These are phyloP conservation scores for Pseudotulostoma volvatum DNA, from an alignment of 495 filamentous ascomycete species.

Conservation along the genomic window DNA sequence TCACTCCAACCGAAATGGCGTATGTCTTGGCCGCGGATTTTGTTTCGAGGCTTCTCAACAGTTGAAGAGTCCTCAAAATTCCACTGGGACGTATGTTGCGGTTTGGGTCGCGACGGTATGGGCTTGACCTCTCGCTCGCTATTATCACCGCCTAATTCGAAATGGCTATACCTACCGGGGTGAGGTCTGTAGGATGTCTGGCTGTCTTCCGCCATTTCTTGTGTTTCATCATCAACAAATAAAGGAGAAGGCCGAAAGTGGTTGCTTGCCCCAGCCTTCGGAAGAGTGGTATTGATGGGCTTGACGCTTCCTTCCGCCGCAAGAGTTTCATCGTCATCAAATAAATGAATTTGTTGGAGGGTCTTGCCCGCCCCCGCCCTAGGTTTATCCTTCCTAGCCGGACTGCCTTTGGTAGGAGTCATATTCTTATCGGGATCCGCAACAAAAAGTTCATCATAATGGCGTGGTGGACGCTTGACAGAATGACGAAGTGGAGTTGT, in stretches of 20 bases:
- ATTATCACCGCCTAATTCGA: conserved; percentile 59
- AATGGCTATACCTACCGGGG: conserved; percentile 69
- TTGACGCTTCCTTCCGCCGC: conserved; percentile 19
- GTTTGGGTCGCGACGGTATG: conserved; percentile 37
- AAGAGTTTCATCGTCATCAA: conserved; percentile 37
- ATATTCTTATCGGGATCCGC: conserved; percentile 21
- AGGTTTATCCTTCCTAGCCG: conserved; percentile 14
- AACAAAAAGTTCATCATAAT: conserved; percentile 48
- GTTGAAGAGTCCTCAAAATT: conserved; percentile 74
- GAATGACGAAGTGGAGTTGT: no score
- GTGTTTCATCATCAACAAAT: conserved; percentile 42
- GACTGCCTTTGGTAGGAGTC: conserved; percentile 20
- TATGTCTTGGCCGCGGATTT: conserved; percentile 32
- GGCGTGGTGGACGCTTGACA: no score
- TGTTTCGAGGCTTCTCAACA: conserved; percentile 52
- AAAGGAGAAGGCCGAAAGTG: conserved; percentile 53
- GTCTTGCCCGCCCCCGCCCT: conserved; percentile 50
- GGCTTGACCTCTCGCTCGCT: conserved; percentile 22
- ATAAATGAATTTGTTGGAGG: conserved; percentile 47
- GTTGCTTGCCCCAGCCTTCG: conserved; percentile 55
- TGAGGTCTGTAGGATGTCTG: conserved; percentile 41
- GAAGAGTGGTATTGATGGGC: no score
- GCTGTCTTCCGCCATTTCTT: conserved; percentile 15
- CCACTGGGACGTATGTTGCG: conserved; percentile 58
- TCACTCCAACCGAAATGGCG: conserved; percentile 62